Evolutionary conservation across 192 early-diverging fungal species (phyloP).

Genomic region (Entrophospora sp.): DNA sequence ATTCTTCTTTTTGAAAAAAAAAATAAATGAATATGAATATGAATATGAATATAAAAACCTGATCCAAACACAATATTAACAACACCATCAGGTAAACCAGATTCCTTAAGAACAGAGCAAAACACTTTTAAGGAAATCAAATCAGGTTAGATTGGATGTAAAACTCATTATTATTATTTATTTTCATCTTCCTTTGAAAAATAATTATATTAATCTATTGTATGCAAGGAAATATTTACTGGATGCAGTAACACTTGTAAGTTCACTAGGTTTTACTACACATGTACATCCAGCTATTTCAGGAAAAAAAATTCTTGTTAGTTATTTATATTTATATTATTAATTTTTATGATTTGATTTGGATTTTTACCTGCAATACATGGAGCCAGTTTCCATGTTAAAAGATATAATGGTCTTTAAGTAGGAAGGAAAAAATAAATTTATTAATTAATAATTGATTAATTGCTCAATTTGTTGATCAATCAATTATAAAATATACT

Average conservation of each 20-base stretch:
- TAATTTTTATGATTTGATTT: background rate
- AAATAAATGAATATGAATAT: no score
- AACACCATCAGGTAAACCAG: constrained; percentile 61
- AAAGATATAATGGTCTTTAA: constrained; percentile 54
- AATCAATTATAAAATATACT: no score
- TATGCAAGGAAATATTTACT: no score
- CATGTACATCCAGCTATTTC: constrained; percentile 54
- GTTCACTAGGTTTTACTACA: constrained; percentile 62
- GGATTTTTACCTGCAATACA: constrained; percentile 40
- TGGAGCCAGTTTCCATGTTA: constrained; percentile 69
- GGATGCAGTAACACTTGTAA: constrained; percentile 43
- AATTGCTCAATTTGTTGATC: no score
- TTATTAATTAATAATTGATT: no score
- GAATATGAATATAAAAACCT: no score
- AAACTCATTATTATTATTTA: no score
- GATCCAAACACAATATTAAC: constrained; percentile 72
- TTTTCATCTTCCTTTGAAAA: no score
- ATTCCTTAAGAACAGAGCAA: constrained; percentile 47
- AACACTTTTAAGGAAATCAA: constrained; percentile 28
- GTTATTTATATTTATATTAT: background rate
- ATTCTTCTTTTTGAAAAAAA: no score
- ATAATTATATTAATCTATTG: no score
- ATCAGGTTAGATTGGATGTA: no score
- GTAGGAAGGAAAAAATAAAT: no score
- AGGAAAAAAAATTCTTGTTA: background rate